Percentiles rank a stretch among this genome's conserved stretches.
These are phyloP conservation scores for Cunninghamia lanceolata DNA, from an alignment of 75 land plant species.

Conservation along the genomic window DNA sequence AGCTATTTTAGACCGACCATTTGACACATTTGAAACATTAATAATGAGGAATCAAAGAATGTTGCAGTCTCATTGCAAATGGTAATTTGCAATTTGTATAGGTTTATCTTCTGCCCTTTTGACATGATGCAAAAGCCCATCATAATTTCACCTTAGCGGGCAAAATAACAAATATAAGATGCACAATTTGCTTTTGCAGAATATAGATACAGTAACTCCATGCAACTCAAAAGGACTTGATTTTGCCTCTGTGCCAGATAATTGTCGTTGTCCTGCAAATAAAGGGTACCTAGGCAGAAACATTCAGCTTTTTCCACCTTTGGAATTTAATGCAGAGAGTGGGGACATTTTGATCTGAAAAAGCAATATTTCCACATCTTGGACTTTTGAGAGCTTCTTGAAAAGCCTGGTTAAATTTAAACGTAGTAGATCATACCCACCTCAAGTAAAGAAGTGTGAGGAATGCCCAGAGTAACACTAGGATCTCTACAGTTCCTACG, in stretches of 20 bases:
- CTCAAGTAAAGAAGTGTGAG: conserved; percentile 47
- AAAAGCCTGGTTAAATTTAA: conserved; percentile 7
- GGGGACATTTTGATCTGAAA: background rate
- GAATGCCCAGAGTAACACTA: conserved; percentile 42
- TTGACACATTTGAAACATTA: background rate
- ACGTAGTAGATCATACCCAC: conserved; percentile 63
- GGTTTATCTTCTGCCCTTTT: background rate
- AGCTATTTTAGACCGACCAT: background rate
- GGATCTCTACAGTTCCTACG: conserved; percentile 49
- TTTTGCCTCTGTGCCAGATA: background rate
- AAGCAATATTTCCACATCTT: background rate
- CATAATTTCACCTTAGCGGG: background rate
- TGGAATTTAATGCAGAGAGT: background rate
- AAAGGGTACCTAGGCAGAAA: background rate
- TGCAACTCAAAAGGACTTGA: background rate
- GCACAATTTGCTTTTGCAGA: background rate
- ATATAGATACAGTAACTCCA: background rate
- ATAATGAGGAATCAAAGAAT: background rate
- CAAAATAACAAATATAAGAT: background rate
- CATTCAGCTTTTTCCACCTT: background rate
- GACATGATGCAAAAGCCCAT: background rate
- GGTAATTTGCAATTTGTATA: background rate
- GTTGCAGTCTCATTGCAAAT: background rate
- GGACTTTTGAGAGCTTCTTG: background rate
- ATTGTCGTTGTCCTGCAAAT: background rate